Evolutionary conservation across 1,284 basidiomycete species (phyloP).

Genomic region (Cutaneotrichosporon sp.): DNA sequence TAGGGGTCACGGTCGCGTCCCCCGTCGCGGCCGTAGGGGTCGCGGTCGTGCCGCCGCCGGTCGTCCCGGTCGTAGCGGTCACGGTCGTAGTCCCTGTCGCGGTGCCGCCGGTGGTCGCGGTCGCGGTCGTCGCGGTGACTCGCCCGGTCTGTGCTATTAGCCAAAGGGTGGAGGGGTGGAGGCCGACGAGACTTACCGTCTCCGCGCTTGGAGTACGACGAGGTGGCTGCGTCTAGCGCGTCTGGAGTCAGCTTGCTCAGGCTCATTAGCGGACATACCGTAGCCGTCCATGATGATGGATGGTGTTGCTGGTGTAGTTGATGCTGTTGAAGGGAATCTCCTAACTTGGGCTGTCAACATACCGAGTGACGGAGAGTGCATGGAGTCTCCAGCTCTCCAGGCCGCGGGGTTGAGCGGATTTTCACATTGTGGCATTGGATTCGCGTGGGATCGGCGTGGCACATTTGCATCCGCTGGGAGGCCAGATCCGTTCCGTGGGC

Average conservation of each 20-base stretch:
- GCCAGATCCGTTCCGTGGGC: too few species aligned
- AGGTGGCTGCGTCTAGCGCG: slow-evolving; percentile 35
- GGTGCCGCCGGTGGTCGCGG: slow-evolving; percentile 13
- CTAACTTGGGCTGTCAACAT: neutral
- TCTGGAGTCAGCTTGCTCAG: slow-evolving; percentile 21
- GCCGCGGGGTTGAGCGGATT: neutral
- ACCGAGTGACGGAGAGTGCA: too few species aligned
- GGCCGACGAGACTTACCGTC: slow-evolving; percentile 18
- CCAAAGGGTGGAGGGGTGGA: neutral
- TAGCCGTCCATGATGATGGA: slow-evolving; percentile 35
- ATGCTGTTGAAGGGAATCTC: neutral
- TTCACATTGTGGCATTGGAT: neutral
- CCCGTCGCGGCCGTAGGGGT: slow-evolving; percentile 18
- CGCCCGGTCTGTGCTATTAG: slow-evolving; percentile 10
- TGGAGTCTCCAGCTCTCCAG: neutral
- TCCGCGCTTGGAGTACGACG: slow-evolving; percentile 29
- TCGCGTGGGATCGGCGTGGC: neutral
- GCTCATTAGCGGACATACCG: slow-evolving; percentile 23
- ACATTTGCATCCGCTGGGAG: neutral
- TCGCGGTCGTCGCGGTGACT: slow-evolving; percentile 16
- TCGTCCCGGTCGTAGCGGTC: slow-evolving; percentile 17
- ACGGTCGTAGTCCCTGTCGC: slow-evolving; percentile 22
- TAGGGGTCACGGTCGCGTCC: slow-evolving; percentile 14
- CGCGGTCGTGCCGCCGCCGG: slow-evolving; percentile 17
- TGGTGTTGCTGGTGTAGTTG: slow-evolving; percentile 7